Evolutionary conservation across 805 yeast genomes (phyloP), one percentile per base, ranked within the genome.

Genomic region (Cyberlindnera maritima): DNA sequence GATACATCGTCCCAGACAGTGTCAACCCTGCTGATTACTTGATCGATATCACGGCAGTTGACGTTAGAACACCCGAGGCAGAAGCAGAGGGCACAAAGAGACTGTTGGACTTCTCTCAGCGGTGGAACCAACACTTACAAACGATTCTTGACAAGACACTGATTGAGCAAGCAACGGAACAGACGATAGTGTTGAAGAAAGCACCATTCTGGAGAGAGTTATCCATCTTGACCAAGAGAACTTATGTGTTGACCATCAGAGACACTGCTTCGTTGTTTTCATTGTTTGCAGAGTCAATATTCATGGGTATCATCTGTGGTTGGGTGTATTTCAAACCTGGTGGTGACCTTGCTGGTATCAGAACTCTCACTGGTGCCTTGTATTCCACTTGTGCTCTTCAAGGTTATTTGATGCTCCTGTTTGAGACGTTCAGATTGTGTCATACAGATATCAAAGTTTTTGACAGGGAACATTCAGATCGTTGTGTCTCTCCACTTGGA

Each of bases 271-370:
- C 79, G 0, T 57, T 70, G 13, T 25, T 59, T 1, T 56, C 63
- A 1, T 36, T 59, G 10, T 35, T 46, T 9, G 38, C 31, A 4
- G 63, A 57, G 33, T 47, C 60, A 1, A 47, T 53, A 12, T 20
- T 55, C 19, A 60, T 61, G 62, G 64, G 57, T 3, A 19, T 51
- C n/a, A 48, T 61, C 29, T 68, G 78, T 36, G 96, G 96, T 0
- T 87, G 94, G 91, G 77, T 88, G 39, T 89, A 82, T 58, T 84
- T 65, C 60, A 77, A 77, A 49, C 91, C 91, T 2, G 76, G 74
- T 5, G 69, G 72, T 10, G 69, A 75, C 25, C 49, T 81, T 18
- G 69, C 80, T 1, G 96, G 96, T 3, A 72, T 86, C 10, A 66
- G 94, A 48, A 75, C 95, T 0, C 61, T 59, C 3, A 62, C 75